Evolutionary conservation across 2,329 filamentous ascomycete species (phyloP).

Genomic region (Trichoderma koningii): DNA sequence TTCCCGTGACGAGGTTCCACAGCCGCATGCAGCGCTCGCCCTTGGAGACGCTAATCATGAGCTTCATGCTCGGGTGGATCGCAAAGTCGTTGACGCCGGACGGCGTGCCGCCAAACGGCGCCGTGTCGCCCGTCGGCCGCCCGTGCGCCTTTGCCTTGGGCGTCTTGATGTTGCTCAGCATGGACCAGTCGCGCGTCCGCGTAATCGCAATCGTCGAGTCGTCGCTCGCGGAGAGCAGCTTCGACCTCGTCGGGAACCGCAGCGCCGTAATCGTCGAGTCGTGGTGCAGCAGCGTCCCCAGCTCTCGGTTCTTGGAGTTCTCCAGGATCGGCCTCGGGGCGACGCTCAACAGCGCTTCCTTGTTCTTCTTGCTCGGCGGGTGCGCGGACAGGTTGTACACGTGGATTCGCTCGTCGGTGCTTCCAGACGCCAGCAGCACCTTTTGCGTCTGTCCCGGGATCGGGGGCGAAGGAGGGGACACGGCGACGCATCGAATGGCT

Average conservation of each 20-base stretch:
- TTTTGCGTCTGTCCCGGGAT: conserved; percentile 69
- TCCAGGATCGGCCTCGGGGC: conserved; percentile 74
- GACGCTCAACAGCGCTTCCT: conserved; percentile 65
- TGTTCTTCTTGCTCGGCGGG: conserved; percentile 58
- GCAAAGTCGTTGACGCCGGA: conserved; percentile 94
- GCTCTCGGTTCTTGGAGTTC: conserved; percentile 82
- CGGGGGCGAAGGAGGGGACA: conserved; percentile 73
- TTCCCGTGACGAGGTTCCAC: conserved; percentile 96
- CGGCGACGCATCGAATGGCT: conserved; percentile 82
- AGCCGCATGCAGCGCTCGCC: conserved; percentile 89
- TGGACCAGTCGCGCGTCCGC: conserved; percentile 83
- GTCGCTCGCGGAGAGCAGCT: conserved; percentile 84
- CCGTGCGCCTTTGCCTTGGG: conserved; percentile 79
- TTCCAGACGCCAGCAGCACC: conserved; percentile 85
- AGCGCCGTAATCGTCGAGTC: conserved; percentile 77
- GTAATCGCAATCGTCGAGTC: conserved; percentile 91
- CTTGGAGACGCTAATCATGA: conserved; percentile 90
- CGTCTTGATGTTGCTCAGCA: conserved; percentile 84
- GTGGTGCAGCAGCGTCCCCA: conserved; percentile 87
- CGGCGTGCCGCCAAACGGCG: conserved; percentile 75
- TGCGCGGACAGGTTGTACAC: conserved; percentile 83
- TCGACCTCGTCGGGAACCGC: conserved; percentile 80
- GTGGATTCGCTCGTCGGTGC: conserved; percentile 93
- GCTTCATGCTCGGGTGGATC: conserved; percentile 92
- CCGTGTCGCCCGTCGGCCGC: conserved; percentile 86